Conservation (phyloP, 768 basidiomycete genomes). For the Hydnomerulius pinastri region DNA sequence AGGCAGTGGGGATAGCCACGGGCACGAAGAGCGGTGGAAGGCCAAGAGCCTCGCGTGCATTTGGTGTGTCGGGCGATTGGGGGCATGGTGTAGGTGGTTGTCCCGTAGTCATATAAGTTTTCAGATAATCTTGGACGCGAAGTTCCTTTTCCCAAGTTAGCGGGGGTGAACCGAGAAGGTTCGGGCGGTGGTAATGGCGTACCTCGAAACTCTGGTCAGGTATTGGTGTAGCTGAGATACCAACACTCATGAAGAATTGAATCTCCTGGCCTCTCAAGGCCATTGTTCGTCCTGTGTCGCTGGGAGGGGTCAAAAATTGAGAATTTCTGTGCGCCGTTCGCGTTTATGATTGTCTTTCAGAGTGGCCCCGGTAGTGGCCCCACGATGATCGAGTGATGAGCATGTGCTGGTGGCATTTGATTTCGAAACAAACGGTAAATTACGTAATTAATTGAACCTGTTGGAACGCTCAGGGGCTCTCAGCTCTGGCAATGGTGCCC, state of each 20-base stretch:
- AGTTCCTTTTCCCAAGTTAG: slow-evolving; percentile 45
- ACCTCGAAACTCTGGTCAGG: slow-evolving; percentile 33
- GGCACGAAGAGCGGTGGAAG: slow-evolving; percentile 58
- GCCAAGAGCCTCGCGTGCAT: slow-evolving; percentile 44
- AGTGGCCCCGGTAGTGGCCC: too few relatives aligned
- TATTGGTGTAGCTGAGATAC: slow-evolving; percentile 12
- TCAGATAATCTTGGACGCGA: slow-evolving; percentile 55
- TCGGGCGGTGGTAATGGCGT: neutral
- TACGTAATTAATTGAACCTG: too few relatives aligned
- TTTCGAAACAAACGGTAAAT: neutral
- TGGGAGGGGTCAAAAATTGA: too few relatives aligned
- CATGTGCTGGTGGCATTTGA: neutral
- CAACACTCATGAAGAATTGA: slow-evolving; percentile 31
- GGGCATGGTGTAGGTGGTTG: slow-evolving; percentile 51
- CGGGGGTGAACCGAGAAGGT: neutral
- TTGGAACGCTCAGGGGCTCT: too few relatives aligned
- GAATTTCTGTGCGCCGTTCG: too few relatives aligned
- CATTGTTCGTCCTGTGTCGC: too few relatives aligned
- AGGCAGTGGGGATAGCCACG: slow-evolving; percentile 19
- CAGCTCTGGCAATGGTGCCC: too few relatives aligned
- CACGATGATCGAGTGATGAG: too few relatives aligned
- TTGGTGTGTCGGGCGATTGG: slow-evolving; percentile 44
- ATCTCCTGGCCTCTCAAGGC: slow-evolving; percentile 15
- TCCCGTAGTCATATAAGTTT: slow-evolving; percentile 47
- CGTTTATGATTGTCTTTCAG: neutral